Conservation (phyloP, 345 rosid genomes). For the Hevea brasiliensis region DNA sequence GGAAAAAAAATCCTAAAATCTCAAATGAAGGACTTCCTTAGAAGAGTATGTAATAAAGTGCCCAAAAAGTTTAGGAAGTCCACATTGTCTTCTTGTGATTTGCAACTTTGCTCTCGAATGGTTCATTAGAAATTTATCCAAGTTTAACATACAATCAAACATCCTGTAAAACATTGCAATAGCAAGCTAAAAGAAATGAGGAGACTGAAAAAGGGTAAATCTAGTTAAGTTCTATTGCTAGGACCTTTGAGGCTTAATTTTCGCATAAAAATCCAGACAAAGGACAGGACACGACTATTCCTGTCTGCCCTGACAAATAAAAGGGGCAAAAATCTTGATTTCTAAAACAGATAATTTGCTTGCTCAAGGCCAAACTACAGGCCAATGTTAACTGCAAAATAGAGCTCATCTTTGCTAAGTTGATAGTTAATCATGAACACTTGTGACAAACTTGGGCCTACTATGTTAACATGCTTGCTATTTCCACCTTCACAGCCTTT, state of each 20-base stretch:
- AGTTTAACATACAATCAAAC: not conserved
- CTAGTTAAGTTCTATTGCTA: not conserved
- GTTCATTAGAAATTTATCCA: not conserved
- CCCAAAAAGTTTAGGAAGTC: not conserved
- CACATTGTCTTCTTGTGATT: not conserved
- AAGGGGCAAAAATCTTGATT: conserved; percentile 1
- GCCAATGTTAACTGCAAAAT: conserved; percentile 2
- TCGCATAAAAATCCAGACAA: not conserved
- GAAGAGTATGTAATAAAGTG: not conserved
- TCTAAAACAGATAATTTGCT: not conserved
- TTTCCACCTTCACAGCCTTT: too few species aligned
- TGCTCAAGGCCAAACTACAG: not conserved
- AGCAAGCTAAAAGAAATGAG: not conserved
- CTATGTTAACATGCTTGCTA: not conserved
- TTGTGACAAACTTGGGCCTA: not conserved
- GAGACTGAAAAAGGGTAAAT: not conserved
- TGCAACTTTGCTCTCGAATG: not conserved
- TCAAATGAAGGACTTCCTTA: not conserved
- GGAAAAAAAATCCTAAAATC: not conserved
- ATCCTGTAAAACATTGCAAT: not conserved
- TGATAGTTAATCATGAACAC: not conserved
- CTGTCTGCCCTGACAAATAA: not conserved
- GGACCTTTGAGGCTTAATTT: not conserved
- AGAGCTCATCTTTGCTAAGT: not conserved
- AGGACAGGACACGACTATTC: not conserved